Percentiles rank a stretch among this genome's conserved stretches.
Conservation (phyloP, 2,329 filamentous ascomycete species). For the Fonsecaea pedrosoi region DNA sequence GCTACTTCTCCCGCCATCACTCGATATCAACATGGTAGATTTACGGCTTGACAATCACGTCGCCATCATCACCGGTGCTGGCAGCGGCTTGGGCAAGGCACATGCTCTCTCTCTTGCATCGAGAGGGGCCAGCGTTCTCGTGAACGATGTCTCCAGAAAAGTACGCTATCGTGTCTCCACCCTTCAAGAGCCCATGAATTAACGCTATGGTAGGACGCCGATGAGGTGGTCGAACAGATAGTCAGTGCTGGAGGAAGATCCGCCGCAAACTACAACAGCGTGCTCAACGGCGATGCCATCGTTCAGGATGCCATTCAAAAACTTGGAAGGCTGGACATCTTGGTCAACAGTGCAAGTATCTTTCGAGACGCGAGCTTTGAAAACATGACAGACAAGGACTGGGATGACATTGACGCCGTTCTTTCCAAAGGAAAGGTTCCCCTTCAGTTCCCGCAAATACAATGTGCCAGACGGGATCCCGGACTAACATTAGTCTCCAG, state of each 20-base stretch:
- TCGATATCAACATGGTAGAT: no score
- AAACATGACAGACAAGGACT: conserved; percentile 96
- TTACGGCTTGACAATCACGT: conserved; percentile 79
- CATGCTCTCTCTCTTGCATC: conserved; percentile 90
- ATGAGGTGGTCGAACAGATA: conserved; percentile 58
- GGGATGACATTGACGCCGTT: conserved; percentile 92
- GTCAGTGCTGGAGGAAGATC: conserved; percentile 90
- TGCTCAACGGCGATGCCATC: conserved; percentile 87
- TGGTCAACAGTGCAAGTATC: conserved; percentile 98
- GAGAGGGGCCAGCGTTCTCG: conserved; percentile 90
- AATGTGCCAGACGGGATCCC: no score
- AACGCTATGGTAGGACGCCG: conserved; percentile 61
- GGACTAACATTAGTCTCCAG: not conserved
- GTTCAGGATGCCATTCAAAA: conserved; percentile 68
- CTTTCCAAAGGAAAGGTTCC: conserved; percentile 73
- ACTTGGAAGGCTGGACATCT: conserved; percentile 78
- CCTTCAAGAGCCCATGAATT: conserved; percentile 72
- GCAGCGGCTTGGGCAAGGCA: conserved; percentile 79
- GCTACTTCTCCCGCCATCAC: no score
- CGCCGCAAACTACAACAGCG: conserved; percentile 90
- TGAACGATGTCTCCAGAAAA: conserved; percentile 79
- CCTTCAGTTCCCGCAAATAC: no score
- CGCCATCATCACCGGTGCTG: conserved; percentile 85
- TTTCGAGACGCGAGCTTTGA: conserved; percentile 95
- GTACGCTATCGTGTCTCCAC: conserved; percentile 59